phyloP scores from a whole-genome alignment of 495 filamentous ascomycete genomes.

The Xylona heveae region DNA sequence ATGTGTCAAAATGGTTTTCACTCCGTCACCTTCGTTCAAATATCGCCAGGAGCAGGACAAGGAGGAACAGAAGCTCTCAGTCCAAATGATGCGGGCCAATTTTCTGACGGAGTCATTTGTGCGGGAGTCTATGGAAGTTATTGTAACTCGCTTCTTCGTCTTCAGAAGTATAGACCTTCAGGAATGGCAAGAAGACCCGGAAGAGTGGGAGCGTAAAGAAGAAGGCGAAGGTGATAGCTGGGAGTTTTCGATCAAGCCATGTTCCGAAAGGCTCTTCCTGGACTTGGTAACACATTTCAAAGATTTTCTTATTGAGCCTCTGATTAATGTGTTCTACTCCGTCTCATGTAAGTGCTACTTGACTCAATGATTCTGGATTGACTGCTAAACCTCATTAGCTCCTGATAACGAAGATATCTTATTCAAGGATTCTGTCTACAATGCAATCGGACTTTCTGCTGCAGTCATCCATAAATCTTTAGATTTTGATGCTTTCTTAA shows the following conservation, averaged over 20 bases:
- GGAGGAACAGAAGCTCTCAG: conserved; percentile 41
- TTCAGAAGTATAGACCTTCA: conserved; percentile 69
- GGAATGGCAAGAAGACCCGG: conserved; percentile 79
- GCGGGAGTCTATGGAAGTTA: conserved; percentile 52
- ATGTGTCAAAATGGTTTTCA: conserved; percentile 66
- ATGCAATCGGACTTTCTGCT: conserved; percentile 71
- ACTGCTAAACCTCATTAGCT: conserved; percentile 16
- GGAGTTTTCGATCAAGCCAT: conserved; percentile 76
- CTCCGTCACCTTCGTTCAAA: conserved; percentile 57
- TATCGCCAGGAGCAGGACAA: conserved; percentile 51
- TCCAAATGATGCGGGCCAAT: conserved; percentile 39
- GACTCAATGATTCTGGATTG: conserved; percentile 2
- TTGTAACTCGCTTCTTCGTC: conserved; percentile 74
- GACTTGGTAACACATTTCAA: conserved; percentile 80
- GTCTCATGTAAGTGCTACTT: conserved; percentile 33
- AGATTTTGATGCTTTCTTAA: conserved; percentile 66
- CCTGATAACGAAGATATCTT: conserved; percentile 45
- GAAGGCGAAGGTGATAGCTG: conserved; percentile 58
- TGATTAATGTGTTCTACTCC: conserved; percentile 57
- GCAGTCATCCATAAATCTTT: conserved; percentile 44
- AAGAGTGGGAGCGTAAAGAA: conserved; percentile 79
- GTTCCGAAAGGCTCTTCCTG: conserved; percentile 82
- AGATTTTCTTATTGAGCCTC: conserved; percentile 45
- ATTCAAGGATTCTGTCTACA: conserved; percentile 83
- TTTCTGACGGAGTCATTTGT: conserved; percentile 59